Conservation (phyloP, 495 filamentous ascomycete genomes). For the Pseudoneurospora amorphoporcata region DNA sequence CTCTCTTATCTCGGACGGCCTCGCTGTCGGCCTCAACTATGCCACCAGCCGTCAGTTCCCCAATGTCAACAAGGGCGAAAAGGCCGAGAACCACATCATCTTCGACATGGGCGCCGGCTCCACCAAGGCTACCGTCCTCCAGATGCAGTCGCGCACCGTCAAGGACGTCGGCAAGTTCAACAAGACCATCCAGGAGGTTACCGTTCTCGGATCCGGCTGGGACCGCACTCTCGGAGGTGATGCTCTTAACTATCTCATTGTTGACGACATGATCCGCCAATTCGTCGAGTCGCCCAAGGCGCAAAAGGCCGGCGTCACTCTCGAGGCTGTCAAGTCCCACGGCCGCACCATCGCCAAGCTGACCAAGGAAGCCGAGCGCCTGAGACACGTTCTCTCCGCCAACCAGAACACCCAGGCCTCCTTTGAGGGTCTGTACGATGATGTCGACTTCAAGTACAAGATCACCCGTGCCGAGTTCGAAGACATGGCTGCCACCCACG, state of each 20-base stretch:
- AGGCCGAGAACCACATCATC: constrained; percentile 85
- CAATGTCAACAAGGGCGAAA: constrained; percentile 67
- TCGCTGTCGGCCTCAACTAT: constrained; percentile 92
- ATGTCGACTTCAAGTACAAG: constrained; percentile 90
- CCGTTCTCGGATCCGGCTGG: constrained; percentile 78
- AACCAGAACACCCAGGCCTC: constrained; percentile 71
- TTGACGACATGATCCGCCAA: constrained; percentile 75
- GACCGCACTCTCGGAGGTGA: constrained; percentile 87
- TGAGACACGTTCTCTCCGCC: constrained; percentile 85
- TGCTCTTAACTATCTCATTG: constrained; percentile 72
- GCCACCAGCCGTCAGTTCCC: constrained; percentile 86
- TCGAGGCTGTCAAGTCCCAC: constrained; percentile 54
- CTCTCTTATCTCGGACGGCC: constrained; percentile 75
- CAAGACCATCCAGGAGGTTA: constrained; percentile 91
- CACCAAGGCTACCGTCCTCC: constrained; percentile 87
- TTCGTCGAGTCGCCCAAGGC: constrained; percentile 62
- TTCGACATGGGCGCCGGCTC: constrained; percentile 98
- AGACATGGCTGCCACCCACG: constrained; percentile 58
- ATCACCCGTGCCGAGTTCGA: constrained; percentile 76
- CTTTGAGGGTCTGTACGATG: constrained; percentile 83
- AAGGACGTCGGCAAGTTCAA: constrained; percentile 92
- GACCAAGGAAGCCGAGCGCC: constrained; percentile 79
- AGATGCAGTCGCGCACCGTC: constrained; percentile 77
- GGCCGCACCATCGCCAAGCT: constrained; percentile 81
- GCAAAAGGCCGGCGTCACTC: constrained; percentile 53